Evolutionary conservation across 2,329 filamentous ascomycete genomes (phyloP), one percentile per base, ranked within the genome.

Genomic region (Aureobasidium sp.): DNA sequence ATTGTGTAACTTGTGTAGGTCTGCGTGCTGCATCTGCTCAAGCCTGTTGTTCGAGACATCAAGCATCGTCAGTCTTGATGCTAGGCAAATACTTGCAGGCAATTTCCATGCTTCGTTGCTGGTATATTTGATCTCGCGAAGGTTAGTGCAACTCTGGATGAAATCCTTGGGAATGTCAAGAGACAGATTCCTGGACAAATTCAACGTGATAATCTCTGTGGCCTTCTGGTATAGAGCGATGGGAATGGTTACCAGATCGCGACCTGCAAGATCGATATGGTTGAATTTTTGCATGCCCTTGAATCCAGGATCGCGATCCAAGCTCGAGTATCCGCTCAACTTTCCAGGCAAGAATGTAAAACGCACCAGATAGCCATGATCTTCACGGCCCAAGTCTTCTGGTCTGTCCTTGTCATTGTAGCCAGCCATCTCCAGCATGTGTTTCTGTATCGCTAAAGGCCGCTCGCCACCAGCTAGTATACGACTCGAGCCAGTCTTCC

Each of bases 111-210:
- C 90, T 73, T 99, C 94, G 69, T 97, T 97, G 71, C 92, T 93
- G 68, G 90, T 92, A 75, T 89, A 99, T 71, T 95, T 96, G 80
- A 99, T 94, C 73, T 99, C 94, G 56, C 93, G 86, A 24, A 99
- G 79, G 70, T 93, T 92, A 68, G 88, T 86, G 76, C 94, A 99
- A 32, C 90, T 89, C 72, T 96, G 91, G 61, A 99, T 92, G 72
- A 99, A 99, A 74, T 99, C 94, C 71, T 92, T 91, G 0, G 94
- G 94, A 15, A 99, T 87, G 69, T 97, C 91, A 32, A 99, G 81
- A 0, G 92, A 94, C 48, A 97, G 78, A 69, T 99, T 99, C 41
- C 90, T 85, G 1, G 94, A 97, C 10, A 99, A 80, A 71, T 99
- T 97, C 43, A 99, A 82, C 0, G 92, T 95, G 61, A 96, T 93